Evolutionary conservation across 2,329 filamentous ascomycete genomes (phyloP), one percentile per base, ranked within the genome.

Genomic region (Monilinia laxa): DNA sequence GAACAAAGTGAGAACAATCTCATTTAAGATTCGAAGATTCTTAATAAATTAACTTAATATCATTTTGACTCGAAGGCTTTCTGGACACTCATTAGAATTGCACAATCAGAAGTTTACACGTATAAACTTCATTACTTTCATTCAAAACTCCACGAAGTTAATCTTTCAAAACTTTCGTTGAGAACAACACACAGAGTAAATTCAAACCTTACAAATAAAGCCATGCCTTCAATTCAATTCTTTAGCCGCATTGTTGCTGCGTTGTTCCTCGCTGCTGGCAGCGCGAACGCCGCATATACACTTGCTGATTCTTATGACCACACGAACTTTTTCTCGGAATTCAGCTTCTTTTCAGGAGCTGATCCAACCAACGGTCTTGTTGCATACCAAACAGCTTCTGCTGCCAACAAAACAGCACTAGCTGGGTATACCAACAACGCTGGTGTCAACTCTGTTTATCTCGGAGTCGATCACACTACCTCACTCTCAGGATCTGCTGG

Each of bases 361-460:
- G 92, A 95, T 73, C 91, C 91, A 0, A 95, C 91, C 2, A 73
- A 87, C 69, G 92, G 91, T 42, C 92, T 87, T 73, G 91, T 95
- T 72, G 79, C 85, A 68, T 95, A 93, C 73, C 83, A 87, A 64
- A 80, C 85, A 70, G 81, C 83, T 62, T 67, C 76, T n/a, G 84
- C 82, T 1, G 90, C 91, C 65, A 83, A 84, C 68, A 74, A 76
- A n/a, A 76, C 78, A 49, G 82, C 83, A 20, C 81, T 93, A 11
- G 74, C 73, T 40, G 71, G 71, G 7, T 72, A 70, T 56, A 56
- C 64, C 20, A 79, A 83, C 65, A 79, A 80, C 65, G 81, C 80
- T 68, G 58, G 47, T 62, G 28, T 62, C n/a, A 51, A 51, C 20
- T 38, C 58, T 38, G 80, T 92, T 72, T 90, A 88, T 76, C 84